phyloP scores from a whole-genome alignment of 2,329 filamentous ascomycete genomes.

The Tothia fuscella region DNA sequence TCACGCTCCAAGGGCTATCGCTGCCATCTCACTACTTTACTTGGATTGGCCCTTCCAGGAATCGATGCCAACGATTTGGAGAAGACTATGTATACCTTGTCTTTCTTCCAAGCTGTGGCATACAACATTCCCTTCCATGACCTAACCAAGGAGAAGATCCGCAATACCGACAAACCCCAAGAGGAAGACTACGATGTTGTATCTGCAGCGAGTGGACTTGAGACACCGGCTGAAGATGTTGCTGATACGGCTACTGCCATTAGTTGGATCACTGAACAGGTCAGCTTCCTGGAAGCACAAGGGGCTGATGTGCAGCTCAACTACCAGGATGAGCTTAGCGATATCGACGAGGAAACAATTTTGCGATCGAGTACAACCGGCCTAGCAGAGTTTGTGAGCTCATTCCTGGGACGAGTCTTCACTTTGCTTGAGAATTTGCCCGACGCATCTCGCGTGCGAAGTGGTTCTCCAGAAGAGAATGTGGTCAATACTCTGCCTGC shows the following conservation, averaged over 20 bases:
- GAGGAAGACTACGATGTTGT: conserved; percentile 10
- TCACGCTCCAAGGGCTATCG: conserved; percentile 89
- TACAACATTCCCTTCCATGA: conserved; percentile 93
- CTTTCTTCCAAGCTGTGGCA: conserved; percentile 89
- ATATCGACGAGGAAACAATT: conserved; percentile 78
- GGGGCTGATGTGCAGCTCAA: conserved; percentile 77
- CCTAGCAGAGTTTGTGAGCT: conserved; percentile 83
- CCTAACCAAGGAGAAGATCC: conserved; percentile 47
- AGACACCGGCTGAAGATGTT: conserved; percentile 22
- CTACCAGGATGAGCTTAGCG: conserved; percentile 68
- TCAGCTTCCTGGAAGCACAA: conserved; percentile 84
- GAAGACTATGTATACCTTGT: conserved; percentile 88
- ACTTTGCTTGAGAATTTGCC: conserved; percentile 90
- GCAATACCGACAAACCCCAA: conserved; percentile 11
- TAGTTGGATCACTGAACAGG: conserved; percentile 87
- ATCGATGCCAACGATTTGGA: conserved; percentile 97
- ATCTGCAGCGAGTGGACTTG: conserved; percentile 12
- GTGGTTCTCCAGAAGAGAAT: conserved; percentile 88
- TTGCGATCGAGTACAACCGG: conserved; percentile 88
- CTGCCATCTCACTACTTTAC: conserved; percentile 84
- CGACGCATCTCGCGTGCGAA: conserved; percentile 75
- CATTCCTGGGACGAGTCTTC: conserved; percentile 87
- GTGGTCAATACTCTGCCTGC: conserved; percentile 92
- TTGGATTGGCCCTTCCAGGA: conserved; percentile 86
- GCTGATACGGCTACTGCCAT: conserved; percentile 53